Base-by-base conservation (phyloP, 1,139 yeast genomes). In the Candida frijolesensis region DNA sequence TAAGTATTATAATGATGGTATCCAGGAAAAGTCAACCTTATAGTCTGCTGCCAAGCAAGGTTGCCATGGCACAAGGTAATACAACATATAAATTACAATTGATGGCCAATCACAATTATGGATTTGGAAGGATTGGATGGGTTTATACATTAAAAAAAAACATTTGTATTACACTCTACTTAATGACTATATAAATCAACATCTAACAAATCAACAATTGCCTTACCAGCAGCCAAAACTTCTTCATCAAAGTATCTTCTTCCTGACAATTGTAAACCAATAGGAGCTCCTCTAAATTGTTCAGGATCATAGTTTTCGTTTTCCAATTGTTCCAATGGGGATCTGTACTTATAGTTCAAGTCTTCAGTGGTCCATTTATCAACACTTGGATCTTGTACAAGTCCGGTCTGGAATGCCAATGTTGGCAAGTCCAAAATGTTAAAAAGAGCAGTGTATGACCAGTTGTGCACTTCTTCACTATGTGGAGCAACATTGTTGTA, bases 401-500 rank as follows among this genome's bases (percentile, higher is more conserved):
- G 65, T 12, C 87, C 86, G 8, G 88, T 79, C 60, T 87, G 89
- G 66, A 83, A 71, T 2, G 76, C 76, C 52, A 84, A 76, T 38
- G 84, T 76, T 45, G 90, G 87, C 59, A 82, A 73, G 61, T 85
- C 90, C 56, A 84, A 67, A 50, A 85, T 63, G 63, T 85, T 85
- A 76, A 83, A 87, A 57, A 86, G 76, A 0, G 89, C 67, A 10
- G 91, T 85, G 69, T 86, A 87, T 3, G 89, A 85, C 94, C 95
- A 87, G 67, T 85, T 85, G 62, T 79, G 80, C 11, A 87, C 79
- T 49, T 80, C 78, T 45, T 81, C 84, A 15, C 85, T 82, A 47
- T 77, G 79, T 19, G 92, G 90, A 5, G 95, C 91, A 49, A 85
- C 87, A 53, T 87, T 87, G 53, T 80, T 81, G 62, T 85, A 84